Evolutionary conservation across 306 rosid species (phyloP).

Genomic region (Cicer bijugum): DNA sequence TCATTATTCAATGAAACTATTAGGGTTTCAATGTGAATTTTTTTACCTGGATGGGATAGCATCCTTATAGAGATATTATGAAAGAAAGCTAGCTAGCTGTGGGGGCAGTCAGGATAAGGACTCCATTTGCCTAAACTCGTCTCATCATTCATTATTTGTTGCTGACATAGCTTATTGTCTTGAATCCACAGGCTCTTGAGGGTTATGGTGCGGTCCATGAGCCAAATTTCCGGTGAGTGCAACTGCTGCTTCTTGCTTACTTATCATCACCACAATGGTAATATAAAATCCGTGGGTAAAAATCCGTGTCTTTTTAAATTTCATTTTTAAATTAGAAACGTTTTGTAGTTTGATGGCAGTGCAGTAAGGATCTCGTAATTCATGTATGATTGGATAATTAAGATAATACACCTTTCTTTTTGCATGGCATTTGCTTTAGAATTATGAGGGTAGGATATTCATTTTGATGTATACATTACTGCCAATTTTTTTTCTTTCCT

Average conservation of each 20-base stretch:
- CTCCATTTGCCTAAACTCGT: conserved; percentile 98
- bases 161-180: conserved; percentile 99
- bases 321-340: not conserved
- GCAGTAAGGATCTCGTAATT: not conserved
- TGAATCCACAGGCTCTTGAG: conserved; percentile 99
- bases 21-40: conserved; percentile 77
- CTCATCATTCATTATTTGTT: conserved; percentile 79
- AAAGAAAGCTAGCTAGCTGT: conserved; percentile 69
- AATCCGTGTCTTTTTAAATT: not conserved
- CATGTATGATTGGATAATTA: conserved; percentile 3
- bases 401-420: conserved; percentile 7
- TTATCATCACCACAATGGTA: conserved; percentile 49
- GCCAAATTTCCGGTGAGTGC: conserved; percentile 94
- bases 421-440: conserved; percentile 31
- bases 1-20: conserved; percentile 80
- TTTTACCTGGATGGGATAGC: conserved; percentile 61
- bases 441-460: conserved; percentile 8
- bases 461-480: conserved; percentile 37
- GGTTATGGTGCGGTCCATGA: conserved; percentile 88
- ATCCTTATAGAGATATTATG: conserved; percentile 70
- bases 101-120: conserved; percentile 98
- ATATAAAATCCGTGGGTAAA: conserved; percentile 35
- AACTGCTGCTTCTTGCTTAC: conserved; percentile 48
- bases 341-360: conserved; percentile 25
- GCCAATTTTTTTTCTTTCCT: conserved; percentile 50